Evolutionary conservation across 2,329 filamentous ascomycete genomes (phyloP).

Genomic region (Shiraia bambusicola): DNA sequence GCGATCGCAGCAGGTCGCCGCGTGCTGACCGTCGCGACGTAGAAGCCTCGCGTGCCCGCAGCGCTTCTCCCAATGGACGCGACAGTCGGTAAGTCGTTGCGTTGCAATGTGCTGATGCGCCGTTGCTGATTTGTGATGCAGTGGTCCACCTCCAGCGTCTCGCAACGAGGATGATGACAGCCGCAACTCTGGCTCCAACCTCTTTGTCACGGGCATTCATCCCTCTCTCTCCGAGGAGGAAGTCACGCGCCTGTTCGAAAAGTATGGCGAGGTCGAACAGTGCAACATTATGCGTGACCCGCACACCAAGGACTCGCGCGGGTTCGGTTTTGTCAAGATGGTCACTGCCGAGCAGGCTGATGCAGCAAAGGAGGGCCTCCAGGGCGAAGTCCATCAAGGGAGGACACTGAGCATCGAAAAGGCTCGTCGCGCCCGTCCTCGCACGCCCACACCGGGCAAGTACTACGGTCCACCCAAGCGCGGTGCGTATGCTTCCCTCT

Average conservation of each 20-base stretch:
- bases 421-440: conserved; percentile 89
- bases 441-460: conserved; percentile 96
- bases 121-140: conserved; percentile 35
- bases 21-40: conserved; percentile 52
- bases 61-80: conserved; percentile 64
- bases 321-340: conserved; percentile 99
- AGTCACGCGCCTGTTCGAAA: conserved; percentile 93
- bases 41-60: conserved; percentile 62
- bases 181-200: conserved; percentile 91
- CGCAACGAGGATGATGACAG: conserved; percentile 77
- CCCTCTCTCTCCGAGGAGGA: conserved; percentile 87
- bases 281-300: conserved; percentile 99
- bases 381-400: conserved; percentile 93
- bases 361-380: conserved; percentile 91
- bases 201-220: conserved; percentile 98
- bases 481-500: conserved; percentile 59
- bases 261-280: conserved; percentile 98
- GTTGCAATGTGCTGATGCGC: conserved; percentile 1
- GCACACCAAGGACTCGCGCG: conserved; percentile 96
- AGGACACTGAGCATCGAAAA: conserved; percentile 98
- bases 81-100: conserved; percentile 39
- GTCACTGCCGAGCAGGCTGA: conserved; percentile 91
- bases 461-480: conserved; percentile 99
- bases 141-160: conserved; percentile 51
- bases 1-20: conserved; percentile 67